Conservation (phyloP, 1,139 yeast genomes). For the Protomyces lactucae-debilis region DNA sequence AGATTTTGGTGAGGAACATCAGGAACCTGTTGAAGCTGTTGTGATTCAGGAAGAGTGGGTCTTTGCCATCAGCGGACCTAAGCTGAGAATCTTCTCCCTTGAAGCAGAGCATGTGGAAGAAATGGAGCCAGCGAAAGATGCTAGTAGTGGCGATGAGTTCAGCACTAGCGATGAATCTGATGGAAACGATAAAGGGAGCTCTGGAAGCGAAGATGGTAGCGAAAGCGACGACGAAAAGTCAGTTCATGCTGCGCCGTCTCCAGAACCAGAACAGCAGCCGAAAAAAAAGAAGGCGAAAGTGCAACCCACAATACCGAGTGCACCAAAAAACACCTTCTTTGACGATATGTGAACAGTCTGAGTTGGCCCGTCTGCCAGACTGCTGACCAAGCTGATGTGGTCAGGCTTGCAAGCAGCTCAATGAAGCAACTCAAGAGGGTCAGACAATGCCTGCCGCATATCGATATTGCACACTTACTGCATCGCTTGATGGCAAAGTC, state of each 20-base stretch:
- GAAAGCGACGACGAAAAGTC: not conserved
- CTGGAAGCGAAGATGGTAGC: not conserved
- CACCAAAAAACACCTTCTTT: conserved; percentile 8
- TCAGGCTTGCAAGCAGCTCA: too few species aligned
- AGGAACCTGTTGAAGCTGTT: conserved; percentile 19
- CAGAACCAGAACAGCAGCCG: conserved; percentile 2
- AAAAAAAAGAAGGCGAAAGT: conserved; percentile 2
- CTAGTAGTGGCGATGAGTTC: not conserved
- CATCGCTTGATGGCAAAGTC: too few species aligned
- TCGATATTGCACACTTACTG: too few species aligned
- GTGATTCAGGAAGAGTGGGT: conserved; percentile 3
- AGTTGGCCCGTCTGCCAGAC: too few species aligned
- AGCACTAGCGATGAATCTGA: not conserved
- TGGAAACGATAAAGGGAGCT: not conserved
- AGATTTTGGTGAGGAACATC: conserved; percentile 4
- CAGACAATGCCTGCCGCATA: too few species aligned
- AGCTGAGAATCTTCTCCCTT: conserved; percentile 1
- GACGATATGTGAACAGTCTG: conserved; percentile 5
- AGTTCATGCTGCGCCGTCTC: not conserved
- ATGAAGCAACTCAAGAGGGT: too few species aligned
- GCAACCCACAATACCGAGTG: not conserved
- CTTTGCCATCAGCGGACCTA: conserved; percentile 14
- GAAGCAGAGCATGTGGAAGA: not conserved
- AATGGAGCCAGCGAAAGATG: not conserved
- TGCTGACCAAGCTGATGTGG: too few species aligned